Base-by-base conservation (phyloP, 495 filamentous ascomycete species). In the Neurospora hispaniola region DNA sequence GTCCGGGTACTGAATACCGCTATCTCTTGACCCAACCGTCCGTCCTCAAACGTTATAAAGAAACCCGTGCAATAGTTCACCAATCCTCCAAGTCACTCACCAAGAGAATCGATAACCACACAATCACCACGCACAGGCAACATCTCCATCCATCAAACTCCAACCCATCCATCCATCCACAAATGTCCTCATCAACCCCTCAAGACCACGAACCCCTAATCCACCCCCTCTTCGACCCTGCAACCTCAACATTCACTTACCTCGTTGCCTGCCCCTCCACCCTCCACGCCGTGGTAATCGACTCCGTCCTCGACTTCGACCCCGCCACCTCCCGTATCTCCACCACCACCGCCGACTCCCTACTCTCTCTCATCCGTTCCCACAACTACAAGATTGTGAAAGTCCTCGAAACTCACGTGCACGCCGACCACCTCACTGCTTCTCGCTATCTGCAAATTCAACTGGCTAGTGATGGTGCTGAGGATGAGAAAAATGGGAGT, bases 391-490 rank as follows among this genome's bases (percentile, higher is more conserved):
- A 42, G 10, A 77, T 90, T 62, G 76, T 75, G 2, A 74, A 72
- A 7, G 85, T 90, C 41, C 82, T 90, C 23, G 89, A 90, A 76
- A 90, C 89, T 0, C 88, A 90, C 75, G 84, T 82, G 14, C 89
- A 91, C 75, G 89, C 89, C 59, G 88, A 90, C 79, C 88, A 90
- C 75, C 77, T 90, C n/a, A 89, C 87, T 1, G 85, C 88, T 0
- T 78, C 88, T 0, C 79, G 78, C 6, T 91, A 90, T 72, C 80
- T 91, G 1, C 88, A 88, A 38, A 38, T 4, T 0, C 35, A 5
- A 38, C 35, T 38, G 35, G 35, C 35, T 38, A 38, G 35, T 38
- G 4, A 38, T 5, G 35, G 6, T 38, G 35, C 1, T 31, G 2
- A 31, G 1, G 2, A 31, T 1, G 27, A 31, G 27, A 31, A 31